Evolutionary conservation across 805 yeast genomes (phyloP), one percentile per base, ranked within the genome.

Genomic region (Candida piceae): DNA sequence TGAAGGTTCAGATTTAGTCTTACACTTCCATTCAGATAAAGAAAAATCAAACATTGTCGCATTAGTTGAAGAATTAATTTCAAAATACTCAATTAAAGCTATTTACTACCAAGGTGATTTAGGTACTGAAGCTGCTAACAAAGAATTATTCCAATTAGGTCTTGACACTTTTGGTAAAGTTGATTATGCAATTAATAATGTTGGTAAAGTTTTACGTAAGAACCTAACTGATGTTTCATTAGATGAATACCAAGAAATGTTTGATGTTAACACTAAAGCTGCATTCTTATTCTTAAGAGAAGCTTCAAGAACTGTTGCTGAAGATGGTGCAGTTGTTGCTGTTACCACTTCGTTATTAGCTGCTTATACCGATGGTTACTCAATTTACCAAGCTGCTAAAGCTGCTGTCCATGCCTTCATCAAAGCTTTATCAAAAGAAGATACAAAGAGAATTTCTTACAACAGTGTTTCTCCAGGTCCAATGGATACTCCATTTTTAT

Each of bases 121-220:
- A 33, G 57, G 64, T 18, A 49, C 51, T 2, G 76, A 74, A 32
- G 58, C 46, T 1, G 74, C 68, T 9, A 60, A 67, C 24, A 53
- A 58, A 16, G 57, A 62, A 20, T 56, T 79, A 36, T 79, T 80
- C 48, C 67, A 57, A 13, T 57, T 55, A 9, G 74, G 78, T 7
- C 61, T 62, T 36, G 41, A 53, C 11, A 55, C 60, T 28, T 69
- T 76, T 39, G 81, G 80, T 25, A 51, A 59, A 16, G 61, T 76
- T 44, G 83, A 80, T 48, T 67, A 74, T 51, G 85, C 84, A n/a
- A 65, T 80, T 48, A 78, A 78, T 61, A 78, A 76, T 45, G 79
- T 78, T 27, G 86, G 86, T 36, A 74, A 60, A 67, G 85, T 80
- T 16, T 62, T 79, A 55, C 78, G 79, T 65, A 80, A 79, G 53